Evolutionary conservation across 208 protist genomes (phyloP).

Genomic region (Trypanosoma mega): DNA sequence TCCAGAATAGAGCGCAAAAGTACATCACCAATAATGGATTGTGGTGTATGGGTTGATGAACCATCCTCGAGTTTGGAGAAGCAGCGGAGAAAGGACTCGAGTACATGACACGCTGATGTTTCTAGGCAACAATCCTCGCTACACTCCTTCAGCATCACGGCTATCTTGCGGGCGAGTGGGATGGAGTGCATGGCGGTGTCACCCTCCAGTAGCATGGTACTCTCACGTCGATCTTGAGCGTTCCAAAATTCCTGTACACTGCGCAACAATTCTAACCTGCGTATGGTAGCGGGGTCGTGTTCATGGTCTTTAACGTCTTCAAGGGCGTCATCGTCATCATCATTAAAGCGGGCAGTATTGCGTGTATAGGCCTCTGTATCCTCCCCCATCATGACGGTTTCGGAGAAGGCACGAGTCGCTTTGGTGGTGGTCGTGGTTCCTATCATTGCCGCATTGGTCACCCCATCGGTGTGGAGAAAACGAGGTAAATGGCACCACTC

Average conservation of each 20-base stretch:
- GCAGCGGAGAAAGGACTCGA: slow-evolving; percentile 69
- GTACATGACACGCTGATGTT: slow-evolving; percentile 52
- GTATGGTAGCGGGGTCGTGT: slow-evolving; percentile 73
- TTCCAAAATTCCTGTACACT: slow-evolving; percentile 82
- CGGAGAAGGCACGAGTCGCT: slow-evolving; percentile 23
- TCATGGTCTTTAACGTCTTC: slow-evolving; percentile 54
- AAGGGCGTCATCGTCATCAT: slow-evolving; percentile 42
- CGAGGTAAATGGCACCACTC: slow-evolving; percentile 18
- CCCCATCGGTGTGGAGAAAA: slow-evolving; percentile 6
- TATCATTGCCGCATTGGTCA: neutral
- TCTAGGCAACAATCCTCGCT: slow-evolving; percentile 71
- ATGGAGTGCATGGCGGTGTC: slow-evolving; percentile 31
- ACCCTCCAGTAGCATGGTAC: slow-evolving; percentile 44
- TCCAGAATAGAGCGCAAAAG: slow-evolving; percentile 57
- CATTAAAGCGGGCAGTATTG: slow-evolving; percentile 14
- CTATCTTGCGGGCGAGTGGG: slow-evolving; percentile 45
- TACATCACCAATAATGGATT: slow-evolving; percentile 39
- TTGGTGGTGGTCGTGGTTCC: slow-evolving; percentile 6
- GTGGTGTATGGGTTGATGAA: slow-evolving; percentile 24
- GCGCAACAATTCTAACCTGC: slow-evolving; percentile 81
- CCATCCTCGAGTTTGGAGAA: slow-evolving; percentile 30
- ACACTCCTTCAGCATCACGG: slow-evolving; percentile 29
- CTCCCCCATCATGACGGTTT: slow-evolving; percentile 34
- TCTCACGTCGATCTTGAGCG: slow-evolving; percentile 66
- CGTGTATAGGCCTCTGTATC: slow-evolving; percentile 38